These are phyloP conservation scores for Mycena rosella DNA, from an alignment of 768 basidiomycete genomes.

Conservation along the genomic window DNA sequence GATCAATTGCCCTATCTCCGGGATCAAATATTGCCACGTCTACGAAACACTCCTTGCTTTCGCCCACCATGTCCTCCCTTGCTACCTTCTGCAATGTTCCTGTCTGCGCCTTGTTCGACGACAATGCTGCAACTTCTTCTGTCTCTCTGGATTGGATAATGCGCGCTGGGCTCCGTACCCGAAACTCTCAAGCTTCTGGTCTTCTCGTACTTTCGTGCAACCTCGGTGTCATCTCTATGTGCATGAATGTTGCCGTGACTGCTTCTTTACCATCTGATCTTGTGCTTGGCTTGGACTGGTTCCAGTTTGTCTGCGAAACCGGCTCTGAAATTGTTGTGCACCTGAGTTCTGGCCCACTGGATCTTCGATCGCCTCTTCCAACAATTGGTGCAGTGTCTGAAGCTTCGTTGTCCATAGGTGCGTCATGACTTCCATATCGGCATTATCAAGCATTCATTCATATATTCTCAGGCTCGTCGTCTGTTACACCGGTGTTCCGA, in stretches of 20 bases:
- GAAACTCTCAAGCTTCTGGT: background rate
- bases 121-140: no score
- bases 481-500: background rate
- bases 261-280: constrained; percentile 1
- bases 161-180: no score
- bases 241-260: background rate
- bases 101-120: no score
- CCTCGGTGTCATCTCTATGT: background rate
- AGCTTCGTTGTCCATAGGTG: no score
- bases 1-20: no score
- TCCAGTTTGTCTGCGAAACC: background rate
- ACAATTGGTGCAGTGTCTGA: background rate
- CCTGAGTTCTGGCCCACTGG: constrained; percentile 15
- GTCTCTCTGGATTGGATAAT: no score
- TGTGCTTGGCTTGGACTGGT: constrained; percentile 6
- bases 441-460: background rate
- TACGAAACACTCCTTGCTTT: no score
- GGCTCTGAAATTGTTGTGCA: no score
- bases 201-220: background rate
- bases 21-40: no score
- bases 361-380: background rate
- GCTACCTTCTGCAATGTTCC: no score
- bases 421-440: constrained; percentile 1
- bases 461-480: constrained; percentile 3
- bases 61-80: no score